phyloP scores from a whole-genome alignment of 179 eudicot species.

The Pouteria campechiana region DNA sequence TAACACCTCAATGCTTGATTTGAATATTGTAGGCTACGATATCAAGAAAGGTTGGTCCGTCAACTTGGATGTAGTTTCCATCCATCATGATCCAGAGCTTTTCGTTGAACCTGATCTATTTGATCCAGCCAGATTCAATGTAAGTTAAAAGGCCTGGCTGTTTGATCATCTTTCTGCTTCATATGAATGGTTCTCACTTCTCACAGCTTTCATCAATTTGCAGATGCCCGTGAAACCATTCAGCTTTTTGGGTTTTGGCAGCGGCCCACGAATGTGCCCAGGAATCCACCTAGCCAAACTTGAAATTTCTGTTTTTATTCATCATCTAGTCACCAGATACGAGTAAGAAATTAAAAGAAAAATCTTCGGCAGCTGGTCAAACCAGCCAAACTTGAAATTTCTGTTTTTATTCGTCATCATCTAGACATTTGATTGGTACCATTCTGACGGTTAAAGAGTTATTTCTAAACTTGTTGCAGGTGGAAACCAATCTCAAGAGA shows the following conservation, averaged over 20 bases:
- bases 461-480: conserved; percentile 18
- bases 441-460: neutral
- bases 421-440: no score
- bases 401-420: conserved; percentile 29
- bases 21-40: conserved; percentile 16
- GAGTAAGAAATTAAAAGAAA: conserved; percentile 13
- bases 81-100: conserved; percentile 31
- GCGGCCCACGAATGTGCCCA: conserved; percentile 43
- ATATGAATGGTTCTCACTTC: no score
- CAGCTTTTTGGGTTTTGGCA: conserved; percentile 45
- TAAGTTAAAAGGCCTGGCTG: conserved; percentile 8
- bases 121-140: conserved; percentile 41
- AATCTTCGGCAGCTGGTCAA: neutral
- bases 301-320: conserved; percentile 28
- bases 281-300: conserved; percentile 43
- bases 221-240: conserved; percentile 36
- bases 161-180: no score
- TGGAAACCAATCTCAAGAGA: conserved; percentile 31
- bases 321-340: conserved; percentile 37
- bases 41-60: conserved; percentile 38
- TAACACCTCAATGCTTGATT: neutral
- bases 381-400: conserved; percentile 35
- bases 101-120: conserved; percentile 25
- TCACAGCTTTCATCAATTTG: conserved; percentile 4
- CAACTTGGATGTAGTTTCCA: conserved; percentile 42